These are phyloP conservation scores for Sarcomyxa edulis DNA, from an alignment of 768 basidiomycete genomes.

Conservation along the genomic window DNA sequence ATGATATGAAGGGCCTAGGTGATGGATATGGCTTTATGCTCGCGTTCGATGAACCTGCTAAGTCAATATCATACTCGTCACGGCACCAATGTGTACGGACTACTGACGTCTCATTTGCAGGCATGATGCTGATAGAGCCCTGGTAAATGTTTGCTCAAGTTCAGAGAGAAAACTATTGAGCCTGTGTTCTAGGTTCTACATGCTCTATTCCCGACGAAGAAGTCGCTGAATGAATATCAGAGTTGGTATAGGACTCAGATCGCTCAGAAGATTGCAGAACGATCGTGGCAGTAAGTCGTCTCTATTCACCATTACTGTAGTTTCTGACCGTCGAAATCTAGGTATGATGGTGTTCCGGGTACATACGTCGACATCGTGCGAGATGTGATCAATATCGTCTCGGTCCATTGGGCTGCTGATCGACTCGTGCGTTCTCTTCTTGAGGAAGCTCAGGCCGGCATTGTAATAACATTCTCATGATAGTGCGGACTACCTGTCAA, in stretches of 20 bases:
- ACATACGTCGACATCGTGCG: slow-evolving; percentile 41
- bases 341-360: slow-evolving; percentile 26
- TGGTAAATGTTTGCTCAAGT: slow-evolving; percentile 6
- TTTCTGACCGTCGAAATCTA: neutral
- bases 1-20: slow-evolving; percentile 24
- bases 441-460: too few species aligned
- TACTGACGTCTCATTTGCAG: neutral
- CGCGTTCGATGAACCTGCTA: slow-evolving; percentile 21
- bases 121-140: slow-evolving; percentile 12
- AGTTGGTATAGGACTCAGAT: too few species aligned
- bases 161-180: too few species aligned
- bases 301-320: too few species aligned
- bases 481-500: slow-evolving; percentile 43
- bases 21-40: slow-evolving; percentile 27
- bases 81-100: neutral
- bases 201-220: slow-evolving; percentile 22
- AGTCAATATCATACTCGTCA: too few species aligned
- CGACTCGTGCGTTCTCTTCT: slow-evolving; percentile 23
- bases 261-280: slow-evolving; percentile 22
- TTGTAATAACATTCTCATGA: neutral
- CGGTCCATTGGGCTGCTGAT: slow-evolving; percentile 35
- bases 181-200: slow-evolving; percentile 18
- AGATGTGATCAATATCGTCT: slow-evolving; percentile 41
- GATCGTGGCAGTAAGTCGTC: slow-evolving; percentile 20
- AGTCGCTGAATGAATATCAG: slow-evolving; percentile 16